A percentile compares a stretch with the other conserved stretches of the same genome.
phyloP scores from a whole-genome alignment of 169 alveolate species.

The Theileria annulata region DNA sequence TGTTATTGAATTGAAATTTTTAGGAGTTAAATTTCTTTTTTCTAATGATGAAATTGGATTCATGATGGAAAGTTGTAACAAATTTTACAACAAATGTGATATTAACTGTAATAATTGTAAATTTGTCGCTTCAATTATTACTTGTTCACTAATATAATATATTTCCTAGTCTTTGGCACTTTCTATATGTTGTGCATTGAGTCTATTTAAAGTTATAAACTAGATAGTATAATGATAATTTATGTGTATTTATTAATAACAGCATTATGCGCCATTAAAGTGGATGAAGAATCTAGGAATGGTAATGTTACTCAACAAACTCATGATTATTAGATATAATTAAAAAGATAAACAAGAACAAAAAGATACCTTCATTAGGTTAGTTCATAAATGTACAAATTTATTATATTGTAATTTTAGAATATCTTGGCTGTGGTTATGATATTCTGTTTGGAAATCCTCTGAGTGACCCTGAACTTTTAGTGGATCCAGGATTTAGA shows the following conservation, averaged over 20 bases:
- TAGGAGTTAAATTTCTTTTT: conserved; percentile 20
- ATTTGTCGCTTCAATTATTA: conserved; percentile 10
- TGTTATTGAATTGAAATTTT: neutral
- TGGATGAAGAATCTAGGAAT: neutral
- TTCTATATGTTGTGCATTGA: neutral
- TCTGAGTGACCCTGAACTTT: conserved; percentile 74
- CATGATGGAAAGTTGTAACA: conserved; percentile 13
- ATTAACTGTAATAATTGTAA: neutral
- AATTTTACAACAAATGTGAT: conserved; percentile 12
- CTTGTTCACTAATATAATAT: conserved; percentile 13
- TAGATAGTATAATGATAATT: neutral
- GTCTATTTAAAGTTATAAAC: neutral
- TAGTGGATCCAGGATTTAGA: conserved; percentile 83
- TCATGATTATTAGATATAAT: conserved; percentile 16
- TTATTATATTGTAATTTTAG: conserved; percentile 15
- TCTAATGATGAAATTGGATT: neutral
- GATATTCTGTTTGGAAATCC: conserved; percentile 82
- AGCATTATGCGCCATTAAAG: neutral
- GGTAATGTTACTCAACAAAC: neutral
- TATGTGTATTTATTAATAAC: neutral
- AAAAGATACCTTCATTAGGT: conserved; percentile 67
- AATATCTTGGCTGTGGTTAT: conserved; percentile 82
- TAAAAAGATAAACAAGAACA: conserved; percentile 12
- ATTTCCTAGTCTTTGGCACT: neutral
- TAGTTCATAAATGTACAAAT: neutral